These are phyloP conservation scores for Yamadazyma triangularis DNA, from an alignment of 1,139 yeast species.

Conservation along the genomic window DNA sequence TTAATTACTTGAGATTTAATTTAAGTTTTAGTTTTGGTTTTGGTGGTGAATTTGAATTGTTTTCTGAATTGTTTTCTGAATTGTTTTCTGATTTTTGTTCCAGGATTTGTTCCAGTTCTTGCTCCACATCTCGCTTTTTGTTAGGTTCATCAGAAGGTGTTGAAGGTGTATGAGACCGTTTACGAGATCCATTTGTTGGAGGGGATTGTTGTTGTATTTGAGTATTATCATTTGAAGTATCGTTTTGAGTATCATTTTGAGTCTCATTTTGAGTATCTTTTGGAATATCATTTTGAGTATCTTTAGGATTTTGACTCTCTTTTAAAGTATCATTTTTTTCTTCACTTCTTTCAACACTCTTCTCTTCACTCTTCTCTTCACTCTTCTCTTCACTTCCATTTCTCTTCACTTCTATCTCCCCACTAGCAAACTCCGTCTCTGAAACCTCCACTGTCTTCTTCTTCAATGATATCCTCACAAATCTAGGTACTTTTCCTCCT, in stretches of 20 bases:
- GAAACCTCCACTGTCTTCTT: constrained; percentile 13
- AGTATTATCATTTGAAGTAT: no score
- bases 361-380: background rate
- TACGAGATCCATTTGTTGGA: no score
- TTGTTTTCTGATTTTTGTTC: no score
- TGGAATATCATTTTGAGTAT: background rate
- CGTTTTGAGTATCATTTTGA: no score
- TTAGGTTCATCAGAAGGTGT: no score
- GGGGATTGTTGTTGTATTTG: no score
- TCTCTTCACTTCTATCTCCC: background rate
- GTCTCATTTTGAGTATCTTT: background rate
- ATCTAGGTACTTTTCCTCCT: constrained; percentile 11
- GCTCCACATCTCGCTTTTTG: no score
- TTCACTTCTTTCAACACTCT: background rate
- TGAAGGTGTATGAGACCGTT: no score
- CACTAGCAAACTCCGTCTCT: constrained; percentile 5
- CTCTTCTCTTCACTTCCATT: background rate
- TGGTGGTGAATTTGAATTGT: constrained; percentile 3
- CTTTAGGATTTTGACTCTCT: background rate
- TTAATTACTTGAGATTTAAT: constrained; percentile 4
- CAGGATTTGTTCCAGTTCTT: no score
- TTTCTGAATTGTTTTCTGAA: constrained; percentile 1
- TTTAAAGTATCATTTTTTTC: constrained; percentile 2
- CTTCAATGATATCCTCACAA: constrained; percentile 24
- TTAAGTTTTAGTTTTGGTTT: constrained; percentile 9